phyloP scores from a whole-genome alignment of 2,329 filamentous ascomycete genomes.

The Fusarium poae region DNA sequence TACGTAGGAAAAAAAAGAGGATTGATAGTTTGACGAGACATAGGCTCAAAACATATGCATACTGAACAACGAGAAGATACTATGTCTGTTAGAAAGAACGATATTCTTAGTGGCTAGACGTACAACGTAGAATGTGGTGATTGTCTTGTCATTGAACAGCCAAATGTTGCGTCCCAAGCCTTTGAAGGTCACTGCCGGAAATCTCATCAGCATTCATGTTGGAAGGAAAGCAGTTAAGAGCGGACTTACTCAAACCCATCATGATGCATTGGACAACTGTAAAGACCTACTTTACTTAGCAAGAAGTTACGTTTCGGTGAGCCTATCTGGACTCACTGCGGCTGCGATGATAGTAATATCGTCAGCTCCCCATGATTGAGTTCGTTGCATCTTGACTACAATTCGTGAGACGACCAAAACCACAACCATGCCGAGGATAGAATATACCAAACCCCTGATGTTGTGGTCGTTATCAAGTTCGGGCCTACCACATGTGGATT shows the following conservation, averaged over 20 bases:
- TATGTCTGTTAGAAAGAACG: fast-evolving
- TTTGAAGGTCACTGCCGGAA: neutral
- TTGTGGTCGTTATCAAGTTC: slow-evolving; percentile 10
- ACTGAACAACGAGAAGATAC: neutral
- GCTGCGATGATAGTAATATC: neutral
- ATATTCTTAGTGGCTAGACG: fast-evolving
- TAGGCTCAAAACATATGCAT: neutral
- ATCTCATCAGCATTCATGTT: neutral
- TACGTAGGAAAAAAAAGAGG: neutral
- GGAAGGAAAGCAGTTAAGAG: no score
- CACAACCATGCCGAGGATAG: neutral
- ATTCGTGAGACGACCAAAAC: neutral
- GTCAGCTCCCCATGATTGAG: slow-evolving; percentile 4
- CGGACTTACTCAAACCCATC: neutral
- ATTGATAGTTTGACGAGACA: slow-evolving; percentile 3
- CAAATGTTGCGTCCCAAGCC: neutral
- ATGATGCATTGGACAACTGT: neutral
- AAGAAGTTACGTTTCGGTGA: fast-evolving
- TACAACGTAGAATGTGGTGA: neutral
- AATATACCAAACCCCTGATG: neutral
- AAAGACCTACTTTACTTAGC: fast-evolving
- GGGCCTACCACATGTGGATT: neutral
- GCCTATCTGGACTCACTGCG: fast-evolving
- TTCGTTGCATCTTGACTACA: neutral
- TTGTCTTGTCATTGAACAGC: neutral